Conservation (phyloP, 768 basidiomycete species). For the Xerocomellus chrysenteron region DNA sequence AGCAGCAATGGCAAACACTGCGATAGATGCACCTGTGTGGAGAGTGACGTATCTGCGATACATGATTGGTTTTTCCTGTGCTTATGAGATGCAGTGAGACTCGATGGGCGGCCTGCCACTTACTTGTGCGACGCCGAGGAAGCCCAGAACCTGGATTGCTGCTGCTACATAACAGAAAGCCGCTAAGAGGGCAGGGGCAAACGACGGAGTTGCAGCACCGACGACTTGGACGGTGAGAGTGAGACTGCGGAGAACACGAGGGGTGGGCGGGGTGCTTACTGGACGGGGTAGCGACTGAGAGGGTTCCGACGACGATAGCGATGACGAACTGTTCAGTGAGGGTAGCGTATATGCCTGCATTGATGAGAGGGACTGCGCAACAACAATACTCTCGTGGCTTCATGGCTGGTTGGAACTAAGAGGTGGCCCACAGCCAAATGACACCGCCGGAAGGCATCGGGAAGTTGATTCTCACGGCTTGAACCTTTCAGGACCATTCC, state of each 20-base stretch:
- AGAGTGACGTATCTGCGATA: constrained; percentile 71
- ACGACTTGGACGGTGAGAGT: constrained; percentile 56
- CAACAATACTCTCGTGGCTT: constrained; percentile 88
- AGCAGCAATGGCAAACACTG: constrained; percentile 73
- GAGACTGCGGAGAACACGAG: constrained; percentile 1
- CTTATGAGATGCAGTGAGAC: constrained; percentile 3
- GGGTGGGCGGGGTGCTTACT: constrained; percentile 50
- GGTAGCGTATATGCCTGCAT: constrained; percentile 84
- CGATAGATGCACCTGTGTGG: constrained; percentile 52
- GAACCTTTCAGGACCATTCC: constrained; percentile 16
- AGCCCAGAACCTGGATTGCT: constrained; percentile 76
- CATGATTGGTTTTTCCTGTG: constrained; percentile 62
- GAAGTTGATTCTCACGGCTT: constrained; percentile 23
- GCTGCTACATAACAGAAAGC: constrained; percentile 75
- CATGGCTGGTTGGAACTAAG: constrained; percentile 38
- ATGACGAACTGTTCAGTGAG: constrained; percentile 74
- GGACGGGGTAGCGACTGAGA: constrained; percentile 74
- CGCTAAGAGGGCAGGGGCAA: constrained; percentile 72
- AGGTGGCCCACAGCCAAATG: neutral
- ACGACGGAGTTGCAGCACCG: constrained; percentile 79
- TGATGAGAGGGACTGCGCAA: constrained; percentile 87
- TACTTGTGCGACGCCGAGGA: constrained; percentile 81
- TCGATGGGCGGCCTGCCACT: neutral
- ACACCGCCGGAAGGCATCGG: neutral
- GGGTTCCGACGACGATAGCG: constrained; percentile 64